Evolutionary conservation across 1,284 basidiomycete genomes (phyloP).

Genomic region (Rhodotorula sp.): DNA sequence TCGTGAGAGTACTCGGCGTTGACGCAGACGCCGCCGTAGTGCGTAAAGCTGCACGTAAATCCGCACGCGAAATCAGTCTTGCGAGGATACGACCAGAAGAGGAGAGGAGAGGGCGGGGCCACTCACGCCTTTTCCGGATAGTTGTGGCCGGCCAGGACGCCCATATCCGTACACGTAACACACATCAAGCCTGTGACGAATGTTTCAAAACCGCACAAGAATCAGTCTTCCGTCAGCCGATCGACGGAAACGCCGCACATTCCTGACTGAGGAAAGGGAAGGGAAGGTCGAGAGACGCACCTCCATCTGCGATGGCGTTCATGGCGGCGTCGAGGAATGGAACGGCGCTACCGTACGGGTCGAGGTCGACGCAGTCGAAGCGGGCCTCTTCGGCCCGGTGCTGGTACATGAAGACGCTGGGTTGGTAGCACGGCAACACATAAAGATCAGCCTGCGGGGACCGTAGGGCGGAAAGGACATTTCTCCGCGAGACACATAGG

Average conservation of each 20-base stretch:
- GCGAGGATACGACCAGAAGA: neutral
- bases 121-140: conserved; percentile 92
- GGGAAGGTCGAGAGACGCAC: conserved; percentile 51
- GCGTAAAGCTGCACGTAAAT: conserved; percentile 66
- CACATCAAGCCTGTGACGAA: conserved; percentile 72
- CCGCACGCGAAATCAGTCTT: too few species aligned
- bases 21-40: conserved; percentile 90
- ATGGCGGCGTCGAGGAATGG: conserved; percentile 97
- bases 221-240: neutral
- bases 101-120: neutral
- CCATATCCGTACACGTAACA: conserved; percentile 94
- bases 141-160: conserved; percentile 88
- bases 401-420: conserved; percentile 82
- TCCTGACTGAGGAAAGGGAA: neutral
- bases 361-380: conserved; percentile 93
- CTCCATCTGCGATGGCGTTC: conserved; percentile 83
- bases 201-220: neutral
- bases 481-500: neutral
- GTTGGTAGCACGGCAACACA: too few species aligned
- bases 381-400: conserved; percentile 70
- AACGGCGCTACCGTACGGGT: conserved; percentile 95
- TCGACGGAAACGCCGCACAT: neutral
- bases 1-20: conserved; percentile 95
- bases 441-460: neutral
- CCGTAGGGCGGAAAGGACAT: neutral